These are phyloP conservation scores for Aspergillus sclerotioniger DNA, from an alignment of 495 filamentous ascomycete species.

Conservation along the genomic window DNA sequence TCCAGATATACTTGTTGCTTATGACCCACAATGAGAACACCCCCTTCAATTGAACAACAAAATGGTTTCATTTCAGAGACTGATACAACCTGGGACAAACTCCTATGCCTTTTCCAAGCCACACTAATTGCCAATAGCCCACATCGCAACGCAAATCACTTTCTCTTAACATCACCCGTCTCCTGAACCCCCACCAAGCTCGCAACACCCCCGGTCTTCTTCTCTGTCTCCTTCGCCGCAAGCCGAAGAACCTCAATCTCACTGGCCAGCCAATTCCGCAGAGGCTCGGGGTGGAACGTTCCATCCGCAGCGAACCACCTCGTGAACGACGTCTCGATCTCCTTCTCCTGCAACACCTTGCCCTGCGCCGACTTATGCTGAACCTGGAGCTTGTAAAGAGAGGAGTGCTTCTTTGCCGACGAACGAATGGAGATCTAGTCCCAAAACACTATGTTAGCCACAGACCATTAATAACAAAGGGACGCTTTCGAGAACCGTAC, in stretches of 20 bases:
- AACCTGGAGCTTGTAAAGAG: slow-evolving; percentile 72
- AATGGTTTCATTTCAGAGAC: background rate
- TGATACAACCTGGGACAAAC: background rate
- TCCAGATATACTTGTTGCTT: background rate
- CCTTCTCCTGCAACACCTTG: slow-evolving; percentile 45
- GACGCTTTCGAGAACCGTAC: slow-evolving; percentile 30
- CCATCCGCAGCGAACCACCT: slow-evolving; percentile 85
- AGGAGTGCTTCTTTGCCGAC: slow-evolving; percentile 70
- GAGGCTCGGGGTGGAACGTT: slow-evolving; percentile 76
- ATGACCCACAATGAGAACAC: background rate
- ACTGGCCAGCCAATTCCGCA: slow-evolving; percentile 75
- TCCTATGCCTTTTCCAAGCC: background rate
- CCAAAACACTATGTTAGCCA: slow-evolving; percentile 2
- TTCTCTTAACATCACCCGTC: slow-evolving; percentile 11
- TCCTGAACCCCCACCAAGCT: slow-evolving; percentile 16
- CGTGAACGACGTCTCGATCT: slow-evolving; percentile 69
- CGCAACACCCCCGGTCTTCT: slow-evolving; percentile 30
- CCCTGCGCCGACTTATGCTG: slow-evolving; percentile 47
- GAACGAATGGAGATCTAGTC: slow-evolving; percentile 64
- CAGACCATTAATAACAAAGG: background rate
- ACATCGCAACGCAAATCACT: slow-evolving; percentile 1
- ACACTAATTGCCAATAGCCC: background rate
- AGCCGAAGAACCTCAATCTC: slow-evolving; percentile 65
- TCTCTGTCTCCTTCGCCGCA: slow-evolving; percentile 60
- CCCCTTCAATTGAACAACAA: background rate